phyloP scores from a whole-genome alignment of 352 stramenopile genomes.

The Phytophthora kernoviae region DNA sequence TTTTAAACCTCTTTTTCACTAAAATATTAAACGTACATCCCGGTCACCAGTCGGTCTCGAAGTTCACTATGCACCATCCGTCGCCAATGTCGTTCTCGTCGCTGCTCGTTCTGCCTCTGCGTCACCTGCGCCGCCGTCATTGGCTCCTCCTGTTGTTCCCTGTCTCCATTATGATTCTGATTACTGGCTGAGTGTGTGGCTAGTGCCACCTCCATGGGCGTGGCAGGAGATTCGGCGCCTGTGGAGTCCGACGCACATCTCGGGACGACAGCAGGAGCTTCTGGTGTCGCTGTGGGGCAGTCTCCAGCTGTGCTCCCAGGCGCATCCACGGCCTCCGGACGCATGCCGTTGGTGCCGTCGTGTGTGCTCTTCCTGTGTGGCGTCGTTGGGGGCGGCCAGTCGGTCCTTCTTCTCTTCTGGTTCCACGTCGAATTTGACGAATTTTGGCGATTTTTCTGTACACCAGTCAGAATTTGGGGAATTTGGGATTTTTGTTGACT shows the following conservation, averaged over 20 bases:
- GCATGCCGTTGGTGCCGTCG: constrained; percentile 27
- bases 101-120: constrained; percentile 39
- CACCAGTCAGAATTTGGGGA: background rate
- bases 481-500: no score
- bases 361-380: constrained; percentile 1
- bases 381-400: background rate
- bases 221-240: constrained; percentile 29
- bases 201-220: constrained; percentile 34
- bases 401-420: background rate
- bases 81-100: constrained; percentile 38
- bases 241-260: constrained; percentile 11
- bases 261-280: constrained; percentile 1
- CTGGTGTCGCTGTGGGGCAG: background rate
- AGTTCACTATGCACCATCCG: constrained; percentile 41
- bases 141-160: constrained; percentile 10
- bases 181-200: constrained; percentile 2
- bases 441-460: background rate
- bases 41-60: constrained; percentile 34
- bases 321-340: constrained; percentile 26
- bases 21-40: constrained; percentile 33
- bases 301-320: constrained; percentile 16
- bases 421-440: background rate
- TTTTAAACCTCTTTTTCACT: background rate
- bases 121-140: constrained; percentile 29
- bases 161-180: background rate